These are phyloP conservation scores for Schizochytrium sp. DNA, from an alignment of 108 stramenopile genomes.

Conservation along the genomic window DNA sequence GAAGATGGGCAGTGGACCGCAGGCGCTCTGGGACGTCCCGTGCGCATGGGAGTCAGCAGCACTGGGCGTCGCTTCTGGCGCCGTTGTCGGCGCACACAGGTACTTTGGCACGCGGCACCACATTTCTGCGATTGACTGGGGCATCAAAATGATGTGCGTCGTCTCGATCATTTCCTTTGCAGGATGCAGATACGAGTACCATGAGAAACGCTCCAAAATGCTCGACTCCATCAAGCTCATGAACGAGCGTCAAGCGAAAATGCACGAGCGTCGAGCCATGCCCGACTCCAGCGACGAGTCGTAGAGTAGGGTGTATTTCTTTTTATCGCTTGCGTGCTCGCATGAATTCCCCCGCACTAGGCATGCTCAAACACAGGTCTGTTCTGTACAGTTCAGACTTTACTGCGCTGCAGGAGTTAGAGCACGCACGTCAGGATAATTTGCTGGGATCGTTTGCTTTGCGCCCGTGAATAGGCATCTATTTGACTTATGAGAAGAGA, in stretches of 20 bases:
- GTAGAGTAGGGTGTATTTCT: background rate
- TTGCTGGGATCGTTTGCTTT: too few species aligned
- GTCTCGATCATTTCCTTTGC: background rate
- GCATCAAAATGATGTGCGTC: constrained; percentile 5
- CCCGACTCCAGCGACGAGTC: background rate
- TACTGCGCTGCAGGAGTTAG: too few species aligned
- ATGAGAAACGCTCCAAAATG: background rate
- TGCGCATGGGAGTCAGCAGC: background rate
- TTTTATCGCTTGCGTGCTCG: background rate
- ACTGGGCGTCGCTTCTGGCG: background rate
- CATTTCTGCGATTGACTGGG: background rate
- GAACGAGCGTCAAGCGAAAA: background rate
- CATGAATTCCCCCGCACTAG: background rate
- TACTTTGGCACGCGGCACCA: background rate
- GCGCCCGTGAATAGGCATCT: too few species aligned
- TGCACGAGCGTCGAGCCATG: background rate
- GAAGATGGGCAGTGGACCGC: background rate
- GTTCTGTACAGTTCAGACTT: too few species aligned
- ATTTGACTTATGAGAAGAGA: too few species aligned
- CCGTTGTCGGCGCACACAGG: background rate
- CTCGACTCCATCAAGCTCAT: background rate
- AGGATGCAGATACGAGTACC: background rate
- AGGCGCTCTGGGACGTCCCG: background rate
- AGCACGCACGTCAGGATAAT: too few species aligned
- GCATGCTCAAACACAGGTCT: too few species aligned